A percentile compares a stretch with the other conserved stretches of the same genome.
These are phyloP conservation scores for Colletotrichum destructivum DNA, from an alignment of 2,329 filamentous ascomycete species.

Conservation along the genomic window DNA sequence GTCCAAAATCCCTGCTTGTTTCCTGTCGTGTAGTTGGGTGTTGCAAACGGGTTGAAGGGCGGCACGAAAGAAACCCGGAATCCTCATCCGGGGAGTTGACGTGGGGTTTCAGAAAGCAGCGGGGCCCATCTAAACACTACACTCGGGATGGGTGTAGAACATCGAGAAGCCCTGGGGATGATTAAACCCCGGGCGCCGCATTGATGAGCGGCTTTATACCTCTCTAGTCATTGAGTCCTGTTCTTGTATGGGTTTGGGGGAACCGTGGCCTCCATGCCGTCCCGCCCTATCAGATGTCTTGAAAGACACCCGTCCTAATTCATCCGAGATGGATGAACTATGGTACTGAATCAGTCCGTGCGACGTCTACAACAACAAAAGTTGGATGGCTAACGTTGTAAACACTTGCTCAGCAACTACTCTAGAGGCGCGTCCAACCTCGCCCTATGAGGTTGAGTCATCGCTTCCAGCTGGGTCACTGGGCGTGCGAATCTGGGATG, in stretches of 20 bases:
- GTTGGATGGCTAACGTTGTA: not conserved
- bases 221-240: not conserved
- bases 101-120: conserved; percentile 10
- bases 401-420: not conserved
- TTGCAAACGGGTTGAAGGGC: conserved; percentile 1
- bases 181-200: not conserved
- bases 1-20: conserved; percentile 4
- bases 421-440: not conserved
- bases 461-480: not conserved
- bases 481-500: not conserved
- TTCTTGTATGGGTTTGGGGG: not conserved
- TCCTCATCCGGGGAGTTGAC: conserved; percentile 2
- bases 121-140: not conserved
- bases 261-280: no score
- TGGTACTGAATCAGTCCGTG: not conserved
- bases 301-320: no score
- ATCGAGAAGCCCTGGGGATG: not conserved
- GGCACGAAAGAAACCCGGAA: conserved; percentile 17
- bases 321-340: not conserved
- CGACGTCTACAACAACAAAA: not conserved
- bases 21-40: conserved; percentile 12
- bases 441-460: not conserved
- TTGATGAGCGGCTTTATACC: conserved; percentile 1
- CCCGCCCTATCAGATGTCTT: not conserved
- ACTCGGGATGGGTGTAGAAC: no score